Evolutionary conservation across 2,329 filamentous ascomycete species (phyloP).

Genomic region (Trichoderma endophyticum): DNA sequence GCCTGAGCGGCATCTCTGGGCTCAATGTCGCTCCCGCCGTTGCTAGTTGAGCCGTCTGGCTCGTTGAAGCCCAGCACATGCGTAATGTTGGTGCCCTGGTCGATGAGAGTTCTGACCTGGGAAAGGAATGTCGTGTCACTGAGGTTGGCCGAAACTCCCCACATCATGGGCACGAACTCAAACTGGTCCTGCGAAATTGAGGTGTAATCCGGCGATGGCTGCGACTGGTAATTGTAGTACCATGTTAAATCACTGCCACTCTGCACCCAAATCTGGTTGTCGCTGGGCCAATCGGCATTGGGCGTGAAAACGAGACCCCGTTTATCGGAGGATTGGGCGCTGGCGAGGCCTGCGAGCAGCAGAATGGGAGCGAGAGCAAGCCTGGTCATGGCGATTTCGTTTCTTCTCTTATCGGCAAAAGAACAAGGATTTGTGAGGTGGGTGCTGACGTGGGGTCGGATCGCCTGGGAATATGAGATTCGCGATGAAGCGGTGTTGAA

Average conservation of each 20-base stretch:
- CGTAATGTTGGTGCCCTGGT: slow-evolving; percentile 53
- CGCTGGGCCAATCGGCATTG: slow-evolving; percentile 50
- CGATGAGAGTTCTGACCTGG: slow-evolving; percentile 54
- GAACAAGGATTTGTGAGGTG: background rate
- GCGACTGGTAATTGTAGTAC: slow-evolving; percentile 77
- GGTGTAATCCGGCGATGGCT: slow-evolving; percentile 53
- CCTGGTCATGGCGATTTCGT: background rate
- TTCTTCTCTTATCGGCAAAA: background rate
- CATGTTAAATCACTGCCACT: slow-evolving; percentile 62
- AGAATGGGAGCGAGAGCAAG: slow-evolving; percentile 16
- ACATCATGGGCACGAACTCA: slow-evolving; percentile 80
- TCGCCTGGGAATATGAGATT: background rate
- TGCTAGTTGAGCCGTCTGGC: slow-evolving; percentile 56
- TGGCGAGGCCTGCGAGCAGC: slow-evolving; percentile 25
- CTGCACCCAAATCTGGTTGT: slow-evolving; percentile 64
- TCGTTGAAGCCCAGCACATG: slow-evolving; percentile 79
- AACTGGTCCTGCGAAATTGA: slow-evolving; percentile 52
- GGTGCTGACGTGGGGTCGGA: background rate
- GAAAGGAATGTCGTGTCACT: slow-evolving; percentile 59
- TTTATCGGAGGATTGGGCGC: slow-evolving; percentile 47
- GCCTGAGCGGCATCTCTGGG: slow-evolving; percentile 60
- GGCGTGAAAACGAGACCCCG: slow-evolving; percentile 71
- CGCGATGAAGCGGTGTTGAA: background rate
- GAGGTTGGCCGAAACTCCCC: slow-evolving; percentile 53
- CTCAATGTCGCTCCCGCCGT: slow-evolving; percentile 61